Evolutionary conservation across 495 filamentous ascomycete species (phyloP), one percentile per base, ranked within the genome.

Genomic region (Xanthoparmelia taractica): DNA sequence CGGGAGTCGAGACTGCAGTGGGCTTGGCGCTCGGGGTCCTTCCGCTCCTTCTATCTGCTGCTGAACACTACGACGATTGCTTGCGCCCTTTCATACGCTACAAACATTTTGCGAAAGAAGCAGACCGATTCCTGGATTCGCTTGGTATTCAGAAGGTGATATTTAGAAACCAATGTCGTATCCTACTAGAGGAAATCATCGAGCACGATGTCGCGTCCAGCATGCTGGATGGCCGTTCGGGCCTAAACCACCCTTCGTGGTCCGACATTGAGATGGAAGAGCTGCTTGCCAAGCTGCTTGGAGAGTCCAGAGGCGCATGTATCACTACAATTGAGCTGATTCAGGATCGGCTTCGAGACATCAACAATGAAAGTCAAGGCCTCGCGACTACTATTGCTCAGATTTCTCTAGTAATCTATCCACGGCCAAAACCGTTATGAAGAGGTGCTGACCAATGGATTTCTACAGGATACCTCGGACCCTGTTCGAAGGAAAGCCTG

Each of bases 21-120:
- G 69, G 71, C n/a, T 59, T 74, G 48, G 63, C 57, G 34, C 48
- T 74, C 29, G 72, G 56, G 4, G 48, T 74, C 18, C 63, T 74
- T 31, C 72, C 72, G 12, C 47, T 74, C 18, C 38, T 74, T 1
- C 40, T 73, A 15, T 68, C 66, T 37, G 66, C 66, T 41, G 58
- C 65, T 11, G 65, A 74, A 50, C 65, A 74, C 50, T 75, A 72
- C 52, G 65, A 73, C n/a, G 48, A 64, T 37, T 65, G 63, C 37
- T 69, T 70, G 25, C n/a, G 63, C 12, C 71, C 72, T 4, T 73
- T 73, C 57, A 27, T 55, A 10, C 61, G 69, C 13, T 74, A 66
- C 36, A 60, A 47, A 20, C 52, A 54, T 15, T 64, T 64, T n/a
- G 23, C 64, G 12, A 61, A 64, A 47, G 68, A 70, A 27, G 67